Evolutionary conservation across 164 flowering plant genomes (phyloP).

Genomic region (Tetrastigma voinierianum): DNA sequence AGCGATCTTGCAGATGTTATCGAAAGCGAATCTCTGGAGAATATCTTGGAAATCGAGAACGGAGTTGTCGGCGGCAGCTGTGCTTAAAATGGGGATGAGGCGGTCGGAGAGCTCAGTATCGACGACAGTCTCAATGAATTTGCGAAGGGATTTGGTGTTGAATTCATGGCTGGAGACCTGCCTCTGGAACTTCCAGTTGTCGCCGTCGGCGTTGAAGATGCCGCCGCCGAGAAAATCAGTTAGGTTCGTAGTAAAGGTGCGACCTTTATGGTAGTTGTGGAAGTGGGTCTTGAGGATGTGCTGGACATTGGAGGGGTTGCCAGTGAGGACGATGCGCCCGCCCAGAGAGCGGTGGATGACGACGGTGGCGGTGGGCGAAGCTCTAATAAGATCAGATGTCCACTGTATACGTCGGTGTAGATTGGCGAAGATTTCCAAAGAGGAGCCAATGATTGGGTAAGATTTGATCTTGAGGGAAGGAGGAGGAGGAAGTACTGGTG

Average conservation of each 20-base stretch:
- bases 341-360: slow-evolving; percentile 27
- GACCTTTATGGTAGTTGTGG: slow-evolving; percentile 43
- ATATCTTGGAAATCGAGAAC: slow-evolving; percentile 52
- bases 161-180: slow-evolving; percentile 47
- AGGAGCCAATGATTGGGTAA: slow-evolving; percentile 42
- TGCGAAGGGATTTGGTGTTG: slow-evolving; percentile 47
- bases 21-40: slow-evolving; percentile 57
- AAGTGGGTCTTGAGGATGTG: slow-evolving; percentile 55
- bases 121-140: slow-evolving; percentile 37
- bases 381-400: slow-evolving; percentile 24
- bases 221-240: slow-evolving; percentile 47
- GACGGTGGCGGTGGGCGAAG: slow-evolving; percentile 42
- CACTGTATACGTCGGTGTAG: slow-evolving; percentile 21
- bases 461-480: slow-evolving; percentile 11
- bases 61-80: slow-evolving; percentile 20
- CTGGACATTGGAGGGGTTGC: slow-evolving; percentile 47
- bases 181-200: slow-evolving; percentile 53
- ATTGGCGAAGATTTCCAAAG: slow-evolving; percentile 17
- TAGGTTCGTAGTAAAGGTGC: background rate
- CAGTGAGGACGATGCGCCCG: slow-evolving; percentile 28
- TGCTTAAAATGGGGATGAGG: slow-evolving; percentile 34
- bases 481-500: slow-evolving; percentile 18
- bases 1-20: slow-evolving; percentile 50
- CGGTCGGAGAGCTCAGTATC: slow-evolving; percentile 40
- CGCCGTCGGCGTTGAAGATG: slow-evolving; percentile 46